Percentiles rank a stretch among this genome's conserved stretches.
Conservation (phyloP, 176 grass and related monocot genomes). For the Typha latifolia region DNA sequence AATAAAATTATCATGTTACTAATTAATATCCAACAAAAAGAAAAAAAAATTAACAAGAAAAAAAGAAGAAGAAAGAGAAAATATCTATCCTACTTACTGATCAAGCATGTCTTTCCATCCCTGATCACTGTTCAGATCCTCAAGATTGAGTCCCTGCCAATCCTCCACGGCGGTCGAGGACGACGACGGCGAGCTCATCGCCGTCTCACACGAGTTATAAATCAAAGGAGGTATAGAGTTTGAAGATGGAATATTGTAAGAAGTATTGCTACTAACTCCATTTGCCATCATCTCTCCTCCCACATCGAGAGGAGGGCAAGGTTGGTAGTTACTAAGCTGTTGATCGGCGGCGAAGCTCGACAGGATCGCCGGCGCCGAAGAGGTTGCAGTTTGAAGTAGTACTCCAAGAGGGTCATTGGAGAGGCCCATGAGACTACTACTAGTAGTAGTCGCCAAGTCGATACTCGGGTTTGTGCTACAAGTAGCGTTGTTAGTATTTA, state of each 20-base stretch:
- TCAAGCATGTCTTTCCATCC: conserved; percentile 60
- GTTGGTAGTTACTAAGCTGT: no score
- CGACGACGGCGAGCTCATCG: conserved; percentile 33
- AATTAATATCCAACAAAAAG: neutral
- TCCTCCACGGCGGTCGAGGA: conserved; percentile 19
- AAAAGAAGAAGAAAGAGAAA: neutral
- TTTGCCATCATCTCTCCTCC: neutral
- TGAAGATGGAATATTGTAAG: neutral
- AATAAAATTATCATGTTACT: neutral
- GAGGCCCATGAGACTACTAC: no score
- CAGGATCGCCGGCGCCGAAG: no score
- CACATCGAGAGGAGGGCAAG: neutral
- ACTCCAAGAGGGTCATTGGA: conserved; percentile 15
- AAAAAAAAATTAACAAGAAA: neutral
- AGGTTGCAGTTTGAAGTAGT: conserved; percentile 1
- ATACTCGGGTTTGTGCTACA: no score
- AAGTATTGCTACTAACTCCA: neutral
- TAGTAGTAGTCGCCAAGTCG: no score
- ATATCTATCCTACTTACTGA: conserved; percentile 44
- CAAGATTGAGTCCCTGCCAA: conserved; percentile 50
- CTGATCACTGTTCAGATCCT: conserved; percentile 36
- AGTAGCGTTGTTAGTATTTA: conserved; percentile 4
- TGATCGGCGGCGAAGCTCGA: no score
- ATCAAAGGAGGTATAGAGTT: conserved; percentile 25
- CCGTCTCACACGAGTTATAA: neutral